phyloP scores from a whole-genome alignment of 2,329 filamentous ascomycete genomes.

The Coniella lustricola region DNA sequence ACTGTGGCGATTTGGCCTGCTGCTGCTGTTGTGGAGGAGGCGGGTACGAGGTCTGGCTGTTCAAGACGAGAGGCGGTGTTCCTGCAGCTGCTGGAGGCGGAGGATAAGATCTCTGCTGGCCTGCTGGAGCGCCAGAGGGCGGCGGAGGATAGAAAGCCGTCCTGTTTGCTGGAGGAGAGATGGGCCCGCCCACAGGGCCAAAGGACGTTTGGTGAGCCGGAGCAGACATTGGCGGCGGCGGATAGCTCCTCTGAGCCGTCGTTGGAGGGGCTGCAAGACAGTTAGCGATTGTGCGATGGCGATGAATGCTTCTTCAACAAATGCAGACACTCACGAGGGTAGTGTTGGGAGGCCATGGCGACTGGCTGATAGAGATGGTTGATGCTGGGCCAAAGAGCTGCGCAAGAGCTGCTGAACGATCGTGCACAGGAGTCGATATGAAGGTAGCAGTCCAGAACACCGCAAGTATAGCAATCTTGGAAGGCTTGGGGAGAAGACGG shows the following conservation, averaged over 20 bases:
- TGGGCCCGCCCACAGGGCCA: slow-evolving; percentile 20
- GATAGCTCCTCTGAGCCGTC: slow-evolving; percentile 25
- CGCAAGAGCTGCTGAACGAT: background rate
- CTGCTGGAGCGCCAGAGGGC: slow-evolving; percentile 17
- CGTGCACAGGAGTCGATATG: background rate
- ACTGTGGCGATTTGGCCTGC: slow-evolving; percentile 19
- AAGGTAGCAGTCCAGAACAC: slow-evolving; percentile 1
- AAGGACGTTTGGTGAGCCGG: slow-evolving; percentile 30
- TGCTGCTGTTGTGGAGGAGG: slow-evolving; percentile 21
- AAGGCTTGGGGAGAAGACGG: too few species aligned
- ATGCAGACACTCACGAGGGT: slow-evolving; percentile 23
- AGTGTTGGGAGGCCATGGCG: slow-evolving; percentile 20
- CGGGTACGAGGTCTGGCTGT: slow-evolving; percentile 25
- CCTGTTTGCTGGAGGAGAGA: slow-evolving; percentile 29
- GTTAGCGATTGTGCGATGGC: slow-evolving; percentile 6
- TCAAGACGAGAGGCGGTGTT: slow-evolving; percentile 24
- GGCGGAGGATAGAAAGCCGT: slow-evolving; percentile 30
- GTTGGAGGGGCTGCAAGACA: slow-evolving; percentile 19
- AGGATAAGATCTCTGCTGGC: slow-evolving; percentile 29
- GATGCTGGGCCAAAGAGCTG: background rate
- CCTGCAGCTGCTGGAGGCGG: slow-evolving; percentile 27
- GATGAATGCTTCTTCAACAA: background rate
- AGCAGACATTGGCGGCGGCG: slow-evolving; percentile 30
- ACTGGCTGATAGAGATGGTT: background rate
- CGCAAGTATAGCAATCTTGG: background rate